These are phyloP conservation scores for Setaria italica DNA, from an alignment of 202 grass and related monocot genomes.

Conservation along the genomic window DNA sequence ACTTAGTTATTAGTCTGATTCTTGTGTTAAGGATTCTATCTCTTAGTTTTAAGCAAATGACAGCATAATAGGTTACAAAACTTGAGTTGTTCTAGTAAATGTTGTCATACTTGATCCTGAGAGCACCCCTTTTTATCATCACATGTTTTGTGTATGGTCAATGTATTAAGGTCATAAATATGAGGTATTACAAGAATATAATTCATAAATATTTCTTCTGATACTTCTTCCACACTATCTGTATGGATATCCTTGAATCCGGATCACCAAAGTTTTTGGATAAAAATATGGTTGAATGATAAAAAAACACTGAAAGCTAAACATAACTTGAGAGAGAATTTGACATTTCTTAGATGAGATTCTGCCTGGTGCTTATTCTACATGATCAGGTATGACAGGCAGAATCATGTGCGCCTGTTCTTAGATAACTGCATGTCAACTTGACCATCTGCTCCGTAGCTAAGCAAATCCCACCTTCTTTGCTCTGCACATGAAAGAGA, in stretches of 20 bases:
- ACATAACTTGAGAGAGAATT: background rate
- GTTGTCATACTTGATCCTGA: background rate
- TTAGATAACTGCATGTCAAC: slow-evolving; percentile 23
- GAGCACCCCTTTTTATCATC: background rate
- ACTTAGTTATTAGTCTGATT: background rate
- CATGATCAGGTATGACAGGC: slow-evolving; percentile 7
- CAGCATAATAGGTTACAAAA: background rate
- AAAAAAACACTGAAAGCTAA: slow-evolving; percentile 4
- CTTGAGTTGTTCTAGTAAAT: slow-evolving; percentile 9
- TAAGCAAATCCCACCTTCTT: background rate
- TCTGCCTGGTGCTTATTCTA: background rate
- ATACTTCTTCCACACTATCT: background rate
- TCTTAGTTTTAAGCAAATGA: slow-evolving; percentile 28
- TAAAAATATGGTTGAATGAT: background rate
- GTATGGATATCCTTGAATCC: background rate
- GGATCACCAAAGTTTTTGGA: slow-evolving; percentile 10
- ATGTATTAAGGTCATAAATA: background rate
- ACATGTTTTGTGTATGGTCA: slow-evolving; percentile 20
- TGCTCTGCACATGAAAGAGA: background rate
- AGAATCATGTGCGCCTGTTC: slow-evolving; percentile 5
- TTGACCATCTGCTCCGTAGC: slow-evolving; percentile 17
- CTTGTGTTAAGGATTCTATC: background rate
- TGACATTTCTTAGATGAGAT: background rate
- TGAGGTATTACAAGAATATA: slow-evolving; percentile 10
- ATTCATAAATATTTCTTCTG: background rate